Evolutionary conservation across 2,329 filamentous ascomycete genomes (phyloP).

Genomic region (Fusarium penzigii): DNA sequence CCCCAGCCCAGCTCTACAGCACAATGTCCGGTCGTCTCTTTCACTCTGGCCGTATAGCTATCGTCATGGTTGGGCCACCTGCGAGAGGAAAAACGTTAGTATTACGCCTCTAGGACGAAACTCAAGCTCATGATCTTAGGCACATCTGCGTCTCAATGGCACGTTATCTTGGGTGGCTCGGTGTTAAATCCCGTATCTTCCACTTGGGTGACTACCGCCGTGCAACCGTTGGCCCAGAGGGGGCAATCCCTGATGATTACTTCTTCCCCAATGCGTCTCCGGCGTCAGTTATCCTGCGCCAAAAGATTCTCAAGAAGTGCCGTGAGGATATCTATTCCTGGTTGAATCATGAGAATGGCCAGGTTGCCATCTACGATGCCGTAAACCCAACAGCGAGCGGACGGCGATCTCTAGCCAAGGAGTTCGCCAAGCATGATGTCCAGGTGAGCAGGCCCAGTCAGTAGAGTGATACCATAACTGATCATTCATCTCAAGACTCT

Average conservation of each 20-base stretch:
- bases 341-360: constrained; percentile 94
- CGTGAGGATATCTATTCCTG: constrained; percentile 96
- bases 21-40: constrained; percentile 97
- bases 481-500: constrained; percentile 63
- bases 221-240: constrained; percentile 81
- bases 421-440: constrained; percentile 97
- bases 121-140: constrained; percentile 42
- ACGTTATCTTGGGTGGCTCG: constrained; percentile 93
- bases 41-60: constrained; percentile 94
- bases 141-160: constrained; percentile 96
- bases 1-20: constrained; percentile 95
- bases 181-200: constrained; percentile 97
- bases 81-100: constrained; percentile 91
- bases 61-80: constrained; percentile 93
- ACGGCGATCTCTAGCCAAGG: constrained; percentile 82
- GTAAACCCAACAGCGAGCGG: constrained; percentile 89
- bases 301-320: constrained; percentile 97
- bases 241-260: constrained; percentile 91
- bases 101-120: background rate
- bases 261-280: constrained; percentile 96
- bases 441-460: constrained; percentile 54
- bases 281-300: constrained; percentile 86
- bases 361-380: constrained; percentile 97
- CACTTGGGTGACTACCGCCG: constrained; percentile 95
- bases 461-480: background rate